Evolutionary conservation across 1,284 basidiomycete genomes (phyloP).

Genomic region (Leccinum fallax): DNA sequence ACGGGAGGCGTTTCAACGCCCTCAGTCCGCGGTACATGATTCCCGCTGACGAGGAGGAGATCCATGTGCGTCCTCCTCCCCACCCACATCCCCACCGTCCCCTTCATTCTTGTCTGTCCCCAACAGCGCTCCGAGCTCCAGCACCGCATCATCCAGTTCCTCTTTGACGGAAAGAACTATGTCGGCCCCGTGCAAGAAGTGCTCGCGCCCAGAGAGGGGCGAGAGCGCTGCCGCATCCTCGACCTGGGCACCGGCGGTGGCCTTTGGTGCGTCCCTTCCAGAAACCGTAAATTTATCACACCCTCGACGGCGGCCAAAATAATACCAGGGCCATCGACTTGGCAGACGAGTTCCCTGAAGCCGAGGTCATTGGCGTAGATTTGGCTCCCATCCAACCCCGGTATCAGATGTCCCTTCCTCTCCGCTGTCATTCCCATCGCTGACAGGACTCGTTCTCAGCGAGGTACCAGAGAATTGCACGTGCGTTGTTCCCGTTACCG

Average conservation of each 20-base stretch:
- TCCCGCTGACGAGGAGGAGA: slow-evolving; percentile 62
- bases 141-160: slow-evolving; percentile 64
- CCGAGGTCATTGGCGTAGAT: slow-evolving; percentile 67
- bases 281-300: slow-evolving; percentile 11
- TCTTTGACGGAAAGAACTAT: slow-evolving; percentile 63
- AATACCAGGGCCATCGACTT: slow-evolving; percentile 60
- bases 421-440: slow-evolving; percentile 10
- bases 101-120: neutral
- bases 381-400: slow-evolving; percentile 68
- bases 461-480: slow-evolving; percentile 68
- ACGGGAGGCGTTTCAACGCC: slow-evolving; percentile 52
- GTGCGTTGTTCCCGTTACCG: slow-evolving; percentile 41
- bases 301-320: slow-evolving; percentile 3
- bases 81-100: neutral
- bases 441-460: slow-evolving; percentile 38
- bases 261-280: slow-evolving; percentile 45
- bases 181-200: slow-evolving; percentile 61
- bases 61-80: slow-evolving; percentile 44
- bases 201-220: slow-evolving; percentile 37
- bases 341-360: slow-evolving; percentile 68
- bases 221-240: slow-evolving; percentile 47
- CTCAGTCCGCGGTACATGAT: slow-evolving; percentile 58
- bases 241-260: slow-evolving; percentile 71
- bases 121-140: slow-evolving; percentile 59
- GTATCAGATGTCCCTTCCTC: slow-evolving; percentile 39